Conservation (phyloP, 306 rosid species). For the Cicer judaicum region DNA sequence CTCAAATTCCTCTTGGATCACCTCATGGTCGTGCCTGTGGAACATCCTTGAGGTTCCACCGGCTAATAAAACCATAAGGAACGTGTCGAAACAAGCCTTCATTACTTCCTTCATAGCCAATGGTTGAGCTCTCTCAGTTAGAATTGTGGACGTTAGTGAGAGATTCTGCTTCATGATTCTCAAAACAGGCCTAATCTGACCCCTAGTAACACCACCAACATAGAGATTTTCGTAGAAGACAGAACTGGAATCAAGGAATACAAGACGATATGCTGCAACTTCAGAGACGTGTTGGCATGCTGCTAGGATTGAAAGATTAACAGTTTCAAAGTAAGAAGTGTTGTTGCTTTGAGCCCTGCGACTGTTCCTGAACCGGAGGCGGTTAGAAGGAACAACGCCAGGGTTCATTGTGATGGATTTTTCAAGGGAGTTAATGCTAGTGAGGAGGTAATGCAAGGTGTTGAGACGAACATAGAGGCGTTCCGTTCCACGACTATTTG, state of each 20-base stretch:
- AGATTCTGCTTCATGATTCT: slow-evolving; percentile 67
- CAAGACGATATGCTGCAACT: slow-evolving; percentile 80
- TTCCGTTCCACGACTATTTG: slow-evolving; percentile 85
- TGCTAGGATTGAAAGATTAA: slow-evolving; percentile 51
- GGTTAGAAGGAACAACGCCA: slow-evolving; percentile 54
- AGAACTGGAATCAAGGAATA: slow-evolving; percentile 70
- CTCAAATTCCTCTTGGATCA: slow-evolving; percentile 68
- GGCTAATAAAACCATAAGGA: slow-evolving; percentile 81
- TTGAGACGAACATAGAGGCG: slow-evolving; percentile 94
- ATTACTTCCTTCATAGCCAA: slow-evolving; percentile 79
- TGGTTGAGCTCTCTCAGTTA: slow-evolving; percentile 72
- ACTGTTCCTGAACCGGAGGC: slow-evolving; percentile 42
- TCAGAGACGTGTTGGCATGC: slow-evolving; percentile 79
- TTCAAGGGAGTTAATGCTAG: slow-evolving; percentile 64
- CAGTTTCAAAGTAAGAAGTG: slow-evolving; percentile 61
- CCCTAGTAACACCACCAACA: slow-evolving; percentile 54
- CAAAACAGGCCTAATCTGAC: slow-evolving; percentile 63
- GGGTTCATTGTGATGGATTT: slow-evolving; percentile 63
- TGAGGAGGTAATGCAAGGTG: slow-evolving; percentile 74
- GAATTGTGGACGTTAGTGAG: slow-evolving; percentile 51
- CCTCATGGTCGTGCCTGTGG: slow-evolving; percentile 56
- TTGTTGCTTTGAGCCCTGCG: slow-evolving; percentile 45
- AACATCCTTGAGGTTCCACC: slow-evolving; percentile 75
- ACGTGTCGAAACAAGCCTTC: slow-evolving; percentile 75
- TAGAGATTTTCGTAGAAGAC: slow-evolving; percentile 76